Conservation (phyloP, 495 filamentous ascomycete genomes). For the Lineolata rhizophorae region DNA sequence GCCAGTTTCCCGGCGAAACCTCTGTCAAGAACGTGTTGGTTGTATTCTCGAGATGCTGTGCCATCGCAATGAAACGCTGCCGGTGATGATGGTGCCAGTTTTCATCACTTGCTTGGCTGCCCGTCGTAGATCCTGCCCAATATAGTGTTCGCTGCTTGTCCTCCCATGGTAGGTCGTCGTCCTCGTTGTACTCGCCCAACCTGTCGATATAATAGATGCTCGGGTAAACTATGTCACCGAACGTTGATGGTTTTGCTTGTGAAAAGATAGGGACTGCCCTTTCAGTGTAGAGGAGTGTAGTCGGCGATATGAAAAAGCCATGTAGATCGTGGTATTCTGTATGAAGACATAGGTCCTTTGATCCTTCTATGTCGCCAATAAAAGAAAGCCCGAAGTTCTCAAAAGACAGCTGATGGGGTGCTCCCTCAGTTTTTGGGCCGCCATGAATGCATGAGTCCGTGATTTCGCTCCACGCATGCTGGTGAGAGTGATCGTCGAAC, state of each 20-base stretch:
- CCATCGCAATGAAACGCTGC: conserved; percentile 24
- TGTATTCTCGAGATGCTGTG: conserved; percentile 1
- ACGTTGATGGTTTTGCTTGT: conserved; percentile 15
- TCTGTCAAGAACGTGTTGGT: background rate
- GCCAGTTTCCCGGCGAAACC: background rate
- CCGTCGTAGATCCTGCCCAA: conserved; percentile 30
- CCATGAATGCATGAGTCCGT: background rate
- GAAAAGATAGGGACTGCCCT: conserved; percentile 20
- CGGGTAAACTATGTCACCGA: conserved; percentile 21
- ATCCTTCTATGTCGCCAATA: background rate
- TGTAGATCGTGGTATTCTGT: background rate
- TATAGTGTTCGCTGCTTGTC: conserved; percentile 21
- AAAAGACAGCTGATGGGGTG: background rate
- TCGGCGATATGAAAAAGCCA: background rate
- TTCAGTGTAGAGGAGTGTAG: conserved; percentile 7
- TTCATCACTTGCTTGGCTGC: conserved; percentile 19
- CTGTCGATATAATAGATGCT: conserved; percentile 9
- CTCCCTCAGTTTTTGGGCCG: background rate
- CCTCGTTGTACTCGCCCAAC: background rate
- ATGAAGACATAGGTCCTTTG: background rate
- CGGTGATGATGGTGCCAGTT: conserved; percentile 23
- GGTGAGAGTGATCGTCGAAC: background rate
- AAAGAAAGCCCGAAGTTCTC: background rate
- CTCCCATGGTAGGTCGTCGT: conserved; percentile 21
- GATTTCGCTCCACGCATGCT: background rate